Evolutionary conservation across 345 rosid species (phyloP).

Genomic region (Gossypium longicalyx): DNA sequence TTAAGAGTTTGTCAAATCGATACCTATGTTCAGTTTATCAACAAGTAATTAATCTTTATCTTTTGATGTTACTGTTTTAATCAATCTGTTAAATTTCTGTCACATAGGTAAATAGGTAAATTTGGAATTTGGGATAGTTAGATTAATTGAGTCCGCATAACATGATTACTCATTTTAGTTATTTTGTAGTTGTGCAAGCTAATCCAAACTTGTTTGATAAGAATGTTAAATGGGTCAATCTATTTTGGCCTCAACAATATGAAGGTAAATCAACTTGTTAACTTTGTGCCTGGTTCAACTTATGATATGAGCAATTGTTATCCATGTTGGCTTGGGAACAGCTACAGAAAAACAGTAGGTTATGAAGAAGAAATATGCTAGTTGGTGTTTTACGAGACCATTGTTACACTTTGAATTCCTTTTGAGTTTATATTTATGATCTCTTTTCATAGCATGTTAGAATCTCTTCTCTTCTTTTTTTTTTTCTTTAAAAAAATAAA

Average conservation of each 20-base stretch:
- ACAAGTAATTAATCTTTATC: not conserved
- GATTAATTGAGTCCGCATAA: not conserved
- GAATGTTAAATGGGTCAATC: not conserved
- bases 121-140: not conserved
- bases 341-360: not conserved
- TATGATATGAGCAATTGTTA: not conserved
- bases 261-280: slow-evolving; percentile 2
- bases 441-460: not conserved
- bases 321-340: not conserved
- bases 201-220: not conserved
- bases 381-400: not conserved
- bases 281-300: slow-evolving; percentile 4
- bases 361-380: not conserved
- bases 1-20: not conserved
- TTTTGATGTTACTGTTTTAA: not conserved
- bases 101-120: not conserved
- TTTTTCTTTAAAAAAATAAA: not conserved
- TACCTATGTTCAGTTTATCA: slow-evolving; percentile 3
- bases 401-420: not conserved
- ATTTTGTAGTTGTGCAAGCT: not conserved
- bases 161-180: not conserved
- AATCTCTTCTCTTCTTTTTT: not conserved
- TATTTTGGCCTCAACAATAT: not conserved
- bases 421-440: not conserved
- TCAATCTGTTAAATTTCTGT: not conserved